phyloP scores from a whole-genome alignment of 2,329 filamentous ascomycete genomes.

The Periconia macrospinosa region DNA sequence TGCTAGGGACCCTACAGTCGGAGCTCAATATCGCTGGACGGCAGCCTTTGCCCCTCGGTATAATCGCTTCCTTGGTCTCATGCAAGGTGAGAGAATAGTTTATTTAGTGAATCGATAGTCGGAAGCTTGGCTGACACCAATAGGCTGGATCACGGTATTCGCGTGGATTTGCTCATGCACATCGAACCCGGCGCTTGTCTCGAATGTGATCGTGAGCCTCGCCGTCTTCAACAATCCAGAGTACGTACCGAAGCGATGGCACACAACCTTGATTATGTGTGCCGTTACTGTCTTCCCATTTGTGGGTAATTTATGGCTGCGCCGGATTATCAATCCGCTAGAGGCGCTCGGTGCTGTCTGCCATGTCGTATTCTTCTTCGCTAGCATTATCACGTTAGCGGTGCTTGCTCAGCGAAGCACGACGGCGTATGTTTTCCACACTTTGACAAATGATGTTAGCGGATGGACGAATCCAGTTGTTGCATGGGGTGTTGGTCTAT shows the following conservation, averaged over 20 bases:
- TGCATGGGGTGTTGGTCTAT: slow-evolving; percentile 45
- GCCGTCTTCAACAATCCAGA: slow-evolving; percentile 44
- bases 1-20: slow-evolving; percentile 30
- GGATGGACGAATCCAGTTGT: slow-evolving; percentile 49
- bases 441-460: slow-evolving; percentile 46
- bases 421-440: slow-evolving; percentile 48
- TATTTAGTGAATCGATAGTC: not conserved
- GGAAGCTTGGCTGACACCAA: slow-evolving; percentile 26
- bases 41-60: slow-evolving; percentile 24
- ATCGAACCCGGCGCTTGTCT: slow-evolving; percentile 27
- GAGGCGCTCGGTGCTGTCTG: slow-evolving; percentile 52
- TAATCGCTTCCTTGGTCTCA: slow-evolving; percentile 28
- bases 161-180: slow-evolving; percentile 41
- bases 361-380: too few relatives aligned
- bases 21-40: slow-evolving; percentile 37
- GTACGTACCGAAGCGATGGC: slow-evolving; percentile 49
- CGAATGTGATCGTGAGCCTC: slow-evolving; percentile 29
- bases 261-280: slow-evolving; percentile 53
- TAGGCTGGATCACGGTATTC: slow-evolving; percentile 45
- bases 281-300: slow-evolving; percentile 44
- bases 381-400: too few relatives aligned
- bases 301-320: slow-evolving; percentile 49
- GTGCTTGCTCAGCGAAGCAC: slow-evolving; percentile 44
- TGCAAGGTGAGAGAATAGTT: slow-evolving; percentile 24
- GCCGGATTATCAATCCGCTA: slow-evolving; percentile 47